phyloP scores from a whole-genome alignment of 495 filamentous ascomycete species.

The Neurospora sp. region DNA sequence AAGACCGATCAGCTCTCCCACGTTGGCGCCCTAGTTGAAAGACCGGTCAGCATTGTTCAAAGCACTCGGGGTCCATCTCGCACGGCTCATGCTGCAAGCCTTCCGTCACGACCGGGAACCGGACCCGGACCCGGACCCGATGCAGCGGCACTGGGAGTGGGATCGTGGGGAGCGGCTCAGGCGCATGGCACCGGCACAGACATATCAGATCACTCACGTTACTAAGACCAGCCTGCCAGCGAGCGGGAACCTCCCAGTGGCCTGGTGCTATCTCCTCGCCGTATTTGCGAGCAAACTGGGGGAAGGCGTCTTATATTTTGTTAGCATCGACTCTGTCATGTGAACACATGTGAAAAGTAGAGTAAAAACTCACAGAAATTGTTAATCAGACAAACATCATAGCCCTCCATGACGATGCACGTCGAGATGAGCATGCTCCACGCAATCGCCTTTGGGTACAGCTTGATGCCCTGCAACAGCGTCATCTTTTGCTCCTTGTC shows the following conservation, averaged over 20 bases:
- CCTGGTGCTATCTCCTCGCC: slow-evolving; percentile 46
- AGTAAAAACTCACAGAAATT: slow-evolving; percentile 36
- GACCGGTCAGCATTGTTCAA: neutral
- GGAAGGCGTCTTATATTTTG: slow-evolving; percentile 33
- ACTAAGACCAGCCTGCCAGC: slow-evolving; percentile 69
- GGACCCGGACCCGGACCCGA: neutral
- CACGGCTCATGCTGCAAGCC: neutral
- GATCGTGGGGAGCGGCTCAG: neutral
- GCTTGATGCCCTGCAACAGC: slow-evolving; percentile 38
- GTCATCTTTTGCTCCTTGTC: slow-evolving; percentile 48
- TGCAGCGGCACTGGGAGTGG: neutral
- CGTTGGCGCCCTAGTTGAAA: slow-evolving; percentile 20
- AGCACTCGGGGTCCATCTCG: neutral
- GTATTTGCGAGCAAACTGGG: slow-evolving; percentile 60
- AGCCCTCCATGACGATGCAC: slow-evolving; percentile 57
- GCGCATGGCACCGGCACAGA: neutral
- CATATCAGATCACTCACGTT: slow-evolving; percentile 39
- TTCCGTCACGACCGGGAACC: neutral
- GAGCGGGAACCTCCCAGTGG: slow-evolving; percentile 56
- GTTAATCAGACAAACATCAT: slow-evolving; percentile 49
- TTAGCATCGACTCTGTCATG: neutral
- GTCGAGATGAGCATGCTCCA: slow-evolving; percentile 54
- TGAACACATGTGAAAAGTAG: neutral
- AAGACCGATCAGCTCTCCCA: slow-evolving; percentile 66
- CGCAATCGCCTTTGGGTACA: slow-evolving; percentile 47